phyloP scores from a whole-genome alignment of 768 basidiomycete species.

The Termitomyces sp. region DNA sequence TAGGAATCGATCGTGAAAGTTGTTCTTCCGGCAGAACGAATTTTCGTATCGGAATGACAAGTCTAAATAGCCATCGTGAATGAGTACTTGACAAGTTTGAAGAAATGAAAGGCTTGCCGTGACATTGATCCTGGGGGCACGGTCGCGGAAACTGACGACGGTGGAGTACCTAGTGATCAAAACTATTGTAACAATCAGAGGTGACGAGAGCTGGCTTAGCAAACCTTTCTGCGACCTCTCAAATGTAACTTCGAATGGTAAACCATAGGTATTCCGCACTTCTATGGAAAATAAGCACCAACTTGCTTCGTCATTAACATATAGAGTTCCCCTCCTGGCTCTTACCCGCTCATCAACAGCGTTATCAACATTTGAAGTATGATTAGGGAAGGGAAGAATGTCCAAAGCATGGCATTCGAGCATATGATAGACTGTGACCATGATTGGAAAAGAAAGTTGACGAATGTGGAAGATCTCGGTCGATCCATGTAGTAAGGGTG shows the following conservation, averaged over 20 bases:
- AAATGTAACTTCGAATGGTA: constrained; percentile 87
- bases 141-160: constrained; percentile 41
- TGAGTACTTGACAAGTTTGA: neutral
- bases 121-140: constrained; percentile 88
- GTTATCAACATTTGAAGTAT: constrained; percentile 15
- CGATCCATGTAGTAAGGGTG: constrained; percentile 17
- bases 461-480: constrained; percentile 74
- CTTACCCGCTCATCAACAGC: constrained; percentile 16
- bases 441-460: constrained; percentile 81
- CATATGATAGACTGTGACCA: constrained; percentile 94
- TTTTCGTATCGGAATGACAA: constrained; percentile 70
- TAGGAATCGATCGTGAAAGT: constrained; percentile 70
- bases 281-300: constrained; percentile 90
- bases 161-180: constrained; percentile 30
- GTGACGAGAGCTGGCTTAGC: constrained; percentile 1
- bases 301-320: constrained; percentile 44
- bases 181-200: constrained; percentile 1
- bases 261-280: constrained; percentile 87
- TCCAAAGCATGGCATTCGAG: constrained; percentile 85
- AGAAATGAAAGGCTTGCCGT: constrained; percentile 41
- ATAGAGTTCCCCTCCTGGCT: constrained; percentile 23
- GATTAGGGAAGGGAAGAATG: constrained; percentile 56
- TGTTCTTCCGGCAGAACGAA: constrained; percentile 53
- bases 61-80: constrained; percentile 26
- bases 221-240: constrained; percentile 60